Evolutionary conservation across 1,284 basidiomycete species (phyloP), one percentile per base, ranked within the genome.

Genomic region (Marasmius sp.): DNA sequence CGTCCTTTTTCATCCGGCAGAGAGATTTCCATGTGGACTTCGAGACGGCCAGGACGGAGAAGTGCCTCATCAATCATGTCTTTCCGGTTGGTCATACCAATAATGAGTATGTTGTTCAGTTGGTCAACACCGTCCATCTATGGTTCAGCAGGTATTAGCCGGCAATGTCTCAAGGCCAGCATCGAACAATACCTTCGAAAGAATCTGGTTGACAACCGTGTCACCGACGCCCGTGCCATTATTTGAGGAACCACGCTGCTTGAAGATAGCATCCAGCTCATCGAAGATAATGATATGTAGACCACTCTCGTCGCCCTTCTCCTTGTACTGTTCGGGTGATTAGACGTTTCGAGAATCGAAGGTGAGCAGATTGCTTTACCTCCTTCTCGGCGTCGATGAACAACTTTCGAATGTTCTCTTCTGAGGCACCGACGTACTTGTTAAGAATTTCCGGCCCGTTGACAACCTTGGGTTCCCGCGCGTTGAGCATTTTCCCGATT

Each of bases 11-110:
- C 96, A 71, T 99, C 97, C 0, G 97, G 97, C 1, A 99, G 82
- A 5, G 95, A 97, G 66, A 99, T 98, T 77, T 99, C 97, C 89
- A 99, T 98, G 77, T 99, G 97, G n/a, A 99, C 97, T 75, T 99
- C 97, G 54, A 99, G 89, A 81, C 97, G 95, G 61, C 97, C 97
- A 1, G 97, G 97, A 71, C 97, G 95, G 12, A 98, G 85, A 1
- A 99, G 85, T 6, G 97, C 97, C 73, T 99, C 97, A 72, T 99
- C 97, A 70, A 99, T 98, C 96, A 99, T 97, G 82, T 99, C 97
- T 58, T 91, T 80, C 65, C 97, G 91, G 77, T 99, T 99, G 58
- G 97, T 99, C 97, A 99, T 99, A 71, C 97, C 97, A 69, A 99
- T 99, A 69, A 99, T 93, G 67, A 99, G 91, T 64, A 99, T 97